A percentile compares a stretch with the other conserved stretches of the same genome.
Evolutionary conservation across 371 early-diverging fungal species (phyloP).

Genomic region (Lichtheimia hyalospora): DNA sequence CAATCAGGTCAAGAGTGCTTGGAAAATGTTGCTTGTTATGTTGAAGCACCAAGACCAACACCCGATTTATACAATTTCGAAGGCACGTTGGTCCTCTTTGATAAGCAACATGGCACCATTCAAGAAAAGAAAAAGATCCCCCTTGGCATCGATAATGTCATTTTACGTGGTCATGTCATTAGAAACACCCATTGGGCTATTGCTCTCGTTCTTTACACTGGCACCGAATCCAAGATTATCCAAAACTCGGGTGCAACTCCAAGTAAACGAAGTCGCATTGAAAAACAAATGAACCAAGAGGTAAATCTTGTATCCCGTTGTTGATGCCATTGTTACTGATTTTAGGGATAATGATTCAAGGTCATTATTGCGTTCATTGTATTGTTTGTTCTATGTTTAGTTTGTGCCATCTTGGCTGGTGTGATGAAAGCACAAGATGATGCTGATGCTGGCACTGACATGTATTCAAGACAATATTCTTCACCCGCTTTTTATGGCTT

Average conservation of each 20-base stretch:
- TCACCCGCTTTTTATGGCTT: slow-evolving; percentile 51
- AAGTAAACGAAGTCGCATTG: slow-evolving; percentile 87
- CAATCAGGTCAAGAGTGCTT: slow-evolving; percentile 66
- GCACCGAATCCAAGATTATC: slow-evolving; percentile 91
- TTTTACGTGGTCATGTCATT: slow-evolving; percentile 89
- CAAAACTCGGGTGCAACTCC: slow-evolving; percentile 85
- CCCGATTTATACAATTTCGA: slow-evolving; percentile 68
- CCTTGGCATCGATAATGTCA: slow-evolving; percentile 77
- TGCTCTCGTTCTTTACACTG: slow-evolving; percentile 87
- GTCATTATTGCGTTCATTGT: slow-evolving; percentile 79
- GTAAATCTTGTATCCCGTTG: slow-evolving; percentile 35
- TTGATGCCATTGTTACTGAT: slow-evolving; percentile 1
- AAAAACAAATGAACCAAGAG: slow-evolving; percentile 86
- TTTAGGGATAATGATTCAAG: slow-evolving; percentile 21
- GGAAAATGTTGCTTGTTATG: slow-evolving; percentile 48
- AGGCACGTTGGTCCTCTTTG: slow-evolving; percentile 53
- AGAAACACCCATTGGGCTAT: slow-evolving; percentile 89
- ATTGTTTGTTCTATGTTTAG: slow-evolving; percentile 67
- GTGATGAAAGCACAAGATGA: slow-evolving; percentile 41
- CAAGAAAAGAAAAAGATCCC: slow-evolving; percentile 51
- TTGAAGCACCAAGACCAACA: slow-evolving; percentile 75
- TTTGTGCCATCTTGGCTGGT: slow-evolving; percentile 71
- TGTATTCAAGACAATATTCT: slow-evolving; percentile 36
- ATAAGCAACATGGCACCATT: slow-evolving; percentile 10
- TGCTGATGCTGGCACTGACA: slow-evolving; percentile 21